These are phyloP conservation scores for Discostella pseudostelligera DNA, from an alignment of 108 stramenopile genomes.

Conservation along the genomic window DNA sequence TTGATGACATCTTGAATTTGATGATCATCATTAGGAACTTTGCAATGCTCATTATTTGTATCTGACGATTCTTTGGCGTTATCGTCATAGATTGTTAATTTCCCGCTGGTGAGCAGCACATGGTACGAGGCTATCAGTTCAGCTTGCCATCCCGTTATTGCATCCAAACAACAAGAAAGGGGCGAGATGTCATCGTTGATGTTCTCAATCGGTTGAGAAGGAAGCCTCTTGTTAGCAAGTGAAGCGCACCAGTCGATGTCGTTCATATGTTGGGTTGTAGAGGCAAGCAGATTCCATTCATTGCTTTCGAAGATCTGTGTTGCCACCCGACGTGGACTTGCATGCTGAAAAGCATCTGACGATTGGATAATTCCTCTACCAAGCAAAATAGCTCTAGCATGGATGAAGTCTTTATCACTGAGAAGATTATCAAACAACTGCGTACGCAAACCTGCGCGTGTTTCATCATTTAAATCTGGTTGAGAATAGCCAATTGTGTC, in stretches of 20 bases:
- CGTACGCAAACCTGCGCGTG: conserved; percentile 3
- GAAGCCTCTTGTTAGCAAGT: not conserved
- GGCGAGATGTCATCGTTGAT: not conserved
- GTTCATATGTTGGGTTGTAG: conserved; percentile 28
- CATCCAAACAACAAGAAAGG: conserved; percentile 18
- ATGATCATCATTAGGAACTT: too few species aligned
- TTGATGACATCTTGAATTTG: not conserved
- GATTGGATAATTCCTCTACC: conserved; percentile 22
- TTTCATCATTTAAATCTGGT: not conserved
- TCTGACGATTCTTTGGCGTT: not conserved
- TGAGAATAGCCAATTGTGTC: conserved; percentile 1
- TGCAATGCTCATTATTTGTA: too few species aligned
- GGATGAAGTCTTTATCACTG: conserved; percentile 19
- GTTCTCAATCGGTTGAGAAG: not conserved
- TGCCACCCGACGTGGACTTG: not conserved
- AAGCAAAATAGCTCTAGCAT: conserved; percentile 19
- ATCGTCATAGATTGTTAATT: conserved; percentile 13
- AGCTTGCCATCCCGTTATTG: conserved; percentile 25
- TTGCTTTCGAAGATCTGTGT: conserved; percentile 8
- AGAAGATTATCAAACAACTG: conserved; percentile 31
- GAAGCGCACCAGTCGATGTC: conserved; percentile 43
- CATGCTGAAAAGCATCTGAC: conserved; percentile 3
- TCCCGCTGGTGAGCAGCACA: conserved; percentile 12
- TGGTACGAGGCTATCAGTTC: conserved; percentile 6
- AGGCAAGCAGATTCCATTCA: conserved; percentile 19